Evolutionary conservation across 2,329 filamentous ascomycete species (phyloP), one percentile per base, ranked within the genome.

Genomic region (Aplosporella prunicola): DNA sequence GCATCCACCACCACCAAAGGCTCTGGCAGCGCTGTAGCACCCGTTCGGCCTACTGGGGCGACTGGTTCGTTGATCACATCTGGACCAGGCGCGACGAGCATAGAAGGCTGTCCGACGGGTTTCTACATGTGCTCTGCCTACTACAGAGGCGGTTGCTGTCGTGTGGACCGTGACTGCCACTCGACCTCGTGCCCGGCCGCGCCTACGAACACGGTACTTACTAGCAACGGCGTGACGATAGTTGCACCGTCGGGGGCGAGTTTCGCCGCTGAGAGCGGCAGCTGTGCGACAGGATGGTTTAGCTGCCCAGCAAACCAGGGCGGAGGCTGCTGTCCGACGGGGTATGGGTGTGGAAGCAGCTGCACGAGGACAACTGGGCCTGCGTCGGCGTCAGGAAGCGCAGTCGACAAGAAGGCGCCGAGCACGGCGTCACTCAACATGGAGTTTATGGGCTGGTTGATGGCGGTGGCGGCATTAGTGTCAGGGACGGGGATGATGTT

Each of bases 121-220:
- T 96, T 88, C 67, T 96, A 96, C 59, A 80, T 85, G 34, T 96
- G 89, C 60, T 75, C 80, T 2, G 89, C 89, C 2, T 78, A 78
- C 42, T 85, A 88, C 42, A 66, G 72, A 2, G 86, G 83, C 10
- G 86, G 86, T 14, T 96, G 89, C 64, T 96, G 89, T 62, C 82
- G 82, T 40, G 87, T 85, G 0, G 88, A 86, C 2, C 76, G 88
- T 14, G 74, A 93, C 61, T 96, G 89, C 61, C 75, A 81, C 42
- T 81, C 78, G 0, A 83, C 82, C 0, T 83, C 80, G 5, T 96
- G 89, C 51, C 82, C 84, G 0, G 63, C 68, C 0, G 57, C 51
- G 0, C 51, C 68, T 7, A 71, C 64, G 2, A 82, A 78, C 0
- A 82, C 78, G 1, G 74, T 87, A 2, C 62, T 88, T 2, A 62